phyloP scores from a whole-genome alignment of 257 asterid species.

The Buddleja alternifolia region DNA sequence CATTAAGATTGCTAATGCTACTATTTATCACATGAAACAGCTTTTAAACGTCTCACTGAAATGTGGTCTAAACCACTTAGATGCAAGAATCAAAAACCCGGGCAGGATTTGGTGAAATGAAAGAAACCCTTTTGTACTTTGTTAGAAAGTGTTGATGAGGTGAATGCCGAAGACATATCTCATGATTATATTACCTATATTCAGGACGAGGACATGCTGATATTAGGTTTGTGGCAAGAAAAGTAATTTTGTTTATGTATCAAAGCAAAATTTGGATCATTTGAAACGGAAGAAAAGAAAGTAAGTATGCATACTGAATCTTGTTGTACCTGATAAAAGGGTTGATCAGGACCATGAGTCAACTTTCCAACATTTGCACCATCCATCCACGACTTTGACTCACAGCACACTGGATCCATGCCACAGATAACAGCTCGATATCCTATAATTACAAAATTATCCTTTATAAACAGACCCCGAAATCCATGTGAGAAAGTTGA shows the following conservation, averaged over 20 bases:
- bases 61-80: neutral
- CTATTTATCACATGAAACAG: neutral
- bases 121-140: constrained; percentile 1
- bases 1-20: neutral
- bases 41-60: neutral
- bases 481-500: constrained; percentile 7
- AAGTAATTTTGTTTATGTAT: neutral
- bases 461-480: constrained; percentile 12
- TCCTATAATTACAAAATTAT: constrained; percentile 47
- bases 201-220: neutral
- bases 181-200: neutral
- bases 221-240: neutral
- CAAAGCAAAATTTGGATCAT: neutral
- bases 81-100: neutral
- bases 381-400: constrained; percentile 94
- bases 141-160: neutral
- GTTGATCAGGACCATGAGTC: constrained; percentile 86
- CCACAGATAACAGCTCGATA: constrained; percentile 94
- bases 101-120: neutral
- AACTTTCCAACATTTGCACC: constrained; percentile 71
- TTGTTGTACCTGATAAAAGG: constrained; percentile 87
- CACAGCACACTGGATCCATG: constrained; percentile 97
- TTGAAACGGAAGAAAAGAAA: neutral
- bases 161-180: neutral
- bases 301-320: constrained; percentile 8